These are phyloP conservation scores for Albatrellus ellisii DNA, from an alignment of 768 basidiomycete species.

Conservation along the genomic window DNA sequence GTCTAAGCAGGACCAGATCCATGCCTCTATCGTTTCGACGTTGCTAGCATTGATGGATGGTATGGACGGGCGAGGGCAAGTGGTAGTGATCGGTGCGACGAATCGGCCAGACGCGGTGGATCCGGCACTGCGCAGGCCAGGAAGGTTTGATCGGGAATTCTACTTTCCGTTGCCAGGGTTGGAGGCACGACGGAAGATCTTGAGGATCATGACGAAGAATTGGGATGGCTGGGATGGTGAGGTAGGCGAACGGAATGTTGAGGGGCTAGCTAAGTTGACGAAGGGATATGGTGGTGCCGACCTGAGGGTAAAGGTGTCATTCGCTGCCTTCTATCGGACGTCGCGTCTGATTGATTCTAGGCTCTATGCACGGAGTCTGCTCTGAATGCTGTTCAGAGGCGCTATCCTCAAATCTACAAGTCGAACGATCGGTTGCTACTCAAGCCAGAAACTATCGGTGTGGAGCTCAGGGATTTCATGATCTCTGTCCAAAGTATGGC, in stretches of 20 bases:
- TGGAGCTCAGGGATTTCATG: slow-evolving; percentile 90
- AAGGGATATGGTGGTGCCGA: slow-evolving; percentile 99
- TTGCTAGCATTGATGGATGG: slow-evolving; percentile 97
- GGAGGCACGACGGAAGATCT: slow-evolving; percentile 78
- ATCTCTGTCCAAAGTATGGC: slow-evolving; percentile 85
- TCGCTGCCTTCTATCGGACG: slow-evolving; percentile 4
- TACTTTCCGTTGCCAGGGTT: slow-evolving; percentile 87
- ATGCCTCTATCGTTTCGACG: slow-evolving; percentile 94
- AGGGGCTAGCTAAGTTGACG: slow-evolving; percentile 74
- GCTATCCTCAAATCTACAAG: slow-evolving; percentile 97
- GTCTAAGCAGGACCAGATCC: slow-evolving; percentile 98
- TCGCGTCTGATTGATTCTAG: slow-evolving; percentile 25
- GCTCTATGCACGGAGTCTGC: slow-evolving; percentile 96
- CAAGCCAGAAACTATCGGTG: slow-evolving; percentile 72
- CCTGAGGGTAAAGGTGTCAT: slow-evolving; percentile 39
- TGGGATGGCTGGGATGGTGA: slow-evolving; percentile 76
- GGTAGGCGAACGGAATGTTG: slow-evolving; percentile 32
- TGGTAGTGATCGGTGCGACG: slow-evolving; percentile 95
- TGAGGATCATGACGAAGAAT: slow-evolving; percentile 78
- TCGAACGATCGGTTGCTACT: slow-evolving; percentile 75
- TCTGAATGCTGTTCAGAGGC: slow-evolving; percentile 87
- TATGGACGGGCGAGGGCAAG: slow-evolving; percentile 97
- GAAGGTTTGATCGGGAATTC: slow-evolving; percentile 95
- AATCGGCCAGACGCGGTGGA: slow-evolving; percentile 98
- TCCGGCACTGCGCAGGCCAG: slow-evolving; percentile 86